Conservation (phyloP, 148 eudicot genomes). For the Chenopodium berlandieri region DNA sequence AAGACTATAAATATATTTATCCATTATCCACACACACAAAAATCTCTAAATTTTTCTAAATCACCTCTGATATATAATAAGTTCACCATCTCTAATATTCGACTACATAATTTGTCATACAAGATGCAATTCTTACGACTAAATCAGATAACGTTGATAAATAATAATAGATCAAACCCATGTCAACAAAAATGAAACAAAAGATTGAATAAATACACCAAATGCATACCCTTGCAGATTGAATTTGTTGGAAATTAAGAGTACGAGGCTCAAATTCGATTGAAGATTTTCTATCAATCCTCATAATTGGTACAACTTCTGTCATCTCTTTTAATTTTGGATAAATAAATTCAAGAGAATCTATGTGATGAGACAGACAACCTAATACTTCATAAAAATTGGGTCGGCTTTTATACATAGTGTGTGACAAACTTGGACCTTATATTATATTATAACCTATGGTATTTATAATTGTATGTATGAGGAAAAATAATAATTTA, state of each 20-base stretch:
- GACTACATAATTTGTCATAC: too few species aligned
- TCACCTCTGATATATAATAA: too few species aligned
- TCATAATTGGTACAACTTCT: constrained; percentile 12
- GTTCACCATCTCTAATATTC: too few species aligned
- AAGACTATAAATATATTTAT: too few species aligned
- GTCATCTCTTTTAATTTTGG: neutral
- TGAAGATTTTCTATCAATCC: constrained; percentile 46
- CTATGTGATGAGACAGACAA: neutral
- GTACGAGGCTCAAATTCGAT: constrained; percentile 59
- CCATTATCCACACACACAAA: too few species aligned
- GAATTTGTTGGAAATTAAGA: constrained; percentile 41
- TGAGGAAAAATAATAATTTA: neutral
- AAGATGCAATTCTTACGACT: too few species aligned
- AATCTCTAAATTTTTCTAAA: too few species aligned
- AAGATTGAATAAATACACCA: neutral
- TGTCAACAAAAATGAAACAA: too few species aligned
- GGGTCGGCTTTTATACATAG: neutral
- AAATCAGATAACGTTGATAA: too few species aligned
- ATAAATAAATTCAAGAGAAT: neutral
- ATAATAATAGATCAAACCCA: too few species aligned
- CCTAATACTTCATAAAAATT: neutral
- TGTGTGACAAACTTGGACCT: neutral
- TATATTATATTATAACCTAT: neutral
- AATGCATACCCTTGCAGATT: constrained; percentile 49
- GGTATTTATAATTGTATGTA: neutral